Evolutionary conservation across 2,329 filamentous ascomycete genomes (phyloP).

Genomic region (Monosporascus sp.): DNA sequence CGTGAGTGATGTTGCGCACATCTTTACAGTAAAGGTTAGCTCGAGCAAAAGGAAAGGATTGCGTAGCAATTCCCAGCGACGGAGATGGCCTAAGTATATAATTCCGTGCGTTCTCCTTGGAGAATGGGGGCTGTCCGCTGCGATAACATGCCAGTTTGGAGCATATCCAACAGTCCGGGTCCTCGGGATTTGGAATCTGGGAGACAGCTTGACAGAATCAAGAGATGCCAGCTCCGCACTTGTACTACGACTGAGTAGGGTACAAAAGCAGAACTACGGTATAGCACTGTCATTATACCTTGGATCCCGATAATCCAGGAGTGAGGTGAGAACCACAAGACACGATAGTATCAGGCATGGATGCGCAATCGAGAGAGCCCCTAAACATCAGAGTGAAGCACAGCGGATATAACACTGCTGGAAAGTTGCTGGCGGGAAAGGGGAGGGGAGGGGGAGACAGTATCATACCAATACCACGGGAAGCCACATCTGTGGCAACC

Average conservation of each 20-base stretch:
- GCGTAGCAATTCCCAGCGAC: constrained; percentile 60
- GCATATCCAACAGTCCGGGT: constrained; percentile 43
- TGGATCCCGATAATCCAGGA: constrained; percentile 83
- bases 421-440: constrained; percentile 43
- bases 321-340: constrained; percentile 68
- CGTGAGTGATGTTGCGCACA: constrained; percentile 99
- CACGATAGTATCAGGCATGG: constrained; percentile 83
- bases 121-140: constrained; percentile 56
- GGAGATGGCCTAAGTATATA: constrained; percentile 44
- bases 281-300: constrained; percentile 65
- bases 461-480: constrained; percentile 98
- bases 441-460: constrained; percentile 47
- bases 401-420: constrained; percentile 55
- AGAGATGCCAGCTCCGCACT: constrained; percentile 74
- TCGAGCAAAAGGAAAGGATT: constrained; percentile 50
- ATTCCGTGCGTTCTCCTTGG: constrained; percentile 48
- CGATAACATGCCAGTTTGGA: constrained; percentile 50
- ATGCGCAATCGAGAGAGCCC: constrained; percentile 84
- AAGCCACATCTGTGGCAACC: constrained; percentile 99
- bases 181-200: constrained; percentile 53
- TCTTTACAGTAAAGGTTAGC: constrained; percentile 84
- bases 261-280: constrained; percentile 73
- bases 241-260: constrained; percentile 59
- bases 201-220: constrained; percentile 68
- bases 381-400: constrained; percentile 91